Conservation (phyloP, 2,329 filamentous ascomycete genomes). For the Apiospora kogelbergensis region DNA sequence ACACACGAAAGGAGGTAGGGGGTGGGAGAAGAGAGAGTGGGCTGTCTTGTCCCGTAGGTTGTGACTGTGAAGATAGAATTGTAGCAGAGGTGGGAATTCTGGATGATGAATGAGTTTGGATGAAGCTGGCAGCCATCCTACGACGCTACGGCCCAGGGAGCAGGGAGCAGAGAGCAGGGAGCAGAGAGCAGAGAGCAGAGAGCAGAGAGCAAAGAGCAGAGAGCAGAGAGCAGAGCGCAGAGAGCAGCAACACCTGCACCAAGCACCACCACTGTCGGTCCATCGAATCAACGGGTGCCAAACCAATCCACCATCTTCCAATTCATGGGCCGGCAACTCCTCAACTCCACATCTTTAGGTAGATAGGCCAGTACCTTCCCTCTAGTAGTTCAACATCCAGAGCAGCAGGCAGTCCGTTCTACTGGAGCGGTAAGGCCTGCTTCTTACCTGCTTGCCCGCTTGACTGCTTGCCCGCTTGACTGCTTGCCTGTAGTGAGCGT, state of each 20-base stretch:
- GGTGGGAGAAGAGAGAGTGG: constrained; percentile 10
- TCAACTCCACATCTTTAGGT: not conserved
- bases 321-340: not conserved
- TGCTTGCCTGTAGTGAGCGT: too few species aligned
- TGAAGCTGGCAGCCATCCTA: constrained; percentile 9
- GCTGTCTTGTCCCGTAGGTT: constrained; percentile 10
- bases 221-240: not conserved
- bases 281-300: not conserved
- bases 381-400: not conserved
- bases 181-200: not conserved
- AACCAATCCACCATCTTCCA: constrained; percentile 4
- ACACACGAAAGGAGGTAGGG: constrained; percentile 6
- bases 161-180: not conserved
- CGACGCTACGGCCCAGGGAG: not conserved
- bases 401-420: not conserved
- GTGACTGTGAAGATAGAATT: constrained; percentile 8
- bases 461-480: too few species aligned
- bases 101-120: constrained; percentile 6
- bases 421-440: not conserved
- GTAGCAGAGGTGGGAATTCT: constrained; percentile 10
- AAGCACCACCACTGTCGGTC: not conserved
- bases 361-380: not conserved
- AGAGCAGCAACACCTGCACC: not conserved
- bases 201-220: not conserved
- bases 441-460: too few species aligned